Conservation (phyloP, 768 basidiomycete genomes). For the Rhizopogon vesiculosus region DNA sequence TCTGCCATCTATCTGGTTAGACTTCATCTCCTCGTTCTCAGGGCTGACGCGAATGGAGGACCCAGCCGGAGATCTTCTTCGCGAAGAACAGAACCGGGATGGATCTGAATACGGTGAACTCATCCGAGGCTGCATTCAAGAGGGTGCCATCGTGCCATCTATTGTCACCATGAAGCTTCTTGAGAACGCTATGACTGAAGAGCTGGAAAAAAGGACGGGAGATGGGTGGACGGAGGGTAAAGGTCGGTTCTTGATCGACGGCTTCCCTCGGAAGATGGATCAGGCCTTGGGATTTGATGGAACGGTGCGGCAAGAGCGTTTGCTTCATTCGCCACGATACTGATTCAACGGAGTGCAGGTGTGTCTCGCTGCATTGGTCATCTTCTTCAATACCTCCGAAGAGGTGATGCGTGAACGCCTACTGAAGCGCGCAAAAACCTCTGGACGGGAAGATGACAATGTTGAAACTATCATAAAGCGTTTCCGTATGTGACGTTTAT, state of each 20-base stretch:
- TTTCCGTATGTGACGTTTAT: constrained; percentile 62
- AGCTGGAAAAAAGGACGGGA: constrained; percentile 40
- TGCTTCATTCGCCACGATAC: background rate
- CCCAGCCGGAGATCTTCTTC: constrained; percentile 92
- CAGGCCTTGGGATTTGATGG: constrained; percentile 91
- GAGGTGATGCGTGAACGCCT: constrained; percentile 84
- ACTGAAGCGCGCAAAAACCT: constrained; percentile 87
- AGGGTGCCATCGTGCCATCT: constrained; percentile 94
- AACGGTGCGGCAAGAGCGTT: constrained; percentile 44
- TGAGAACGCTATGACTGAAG: constrained; percentile 82
- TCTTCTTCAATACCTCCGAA: constrained; percentile 87
- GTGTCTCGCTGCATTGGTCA: constrained; percentile 70
- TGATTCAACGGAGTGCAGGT: constrained; percentile 43
- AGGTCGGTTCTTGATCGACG: constrained; percentile 92
- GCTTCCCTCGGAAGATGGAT: constrained; percentile 98
- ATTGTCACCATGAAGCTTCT: constrained; percentile 95
- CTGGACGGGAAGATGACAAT: constrained; percentile 95
- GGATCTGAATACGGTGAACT: constrained; percentile 80
- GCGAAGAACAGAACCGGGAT: constrained; percentile 87
- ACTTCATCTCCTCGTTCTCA: constrained; percentile 2
- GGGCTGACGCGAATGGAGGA: background rate
- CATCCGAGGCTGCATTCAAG: constrained; percentile 84
- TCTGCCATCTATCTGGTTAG: constrained; percentile 90
- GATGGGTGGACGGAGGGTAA: constrained; percentile 65
- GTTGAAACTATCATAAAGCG: constrained; percentile 92